Base-by-base conservation (phyloP, 2,329 filamentous ascomycete genomes). In the Stagonosporopsis cucurbitacearum region DNA sequence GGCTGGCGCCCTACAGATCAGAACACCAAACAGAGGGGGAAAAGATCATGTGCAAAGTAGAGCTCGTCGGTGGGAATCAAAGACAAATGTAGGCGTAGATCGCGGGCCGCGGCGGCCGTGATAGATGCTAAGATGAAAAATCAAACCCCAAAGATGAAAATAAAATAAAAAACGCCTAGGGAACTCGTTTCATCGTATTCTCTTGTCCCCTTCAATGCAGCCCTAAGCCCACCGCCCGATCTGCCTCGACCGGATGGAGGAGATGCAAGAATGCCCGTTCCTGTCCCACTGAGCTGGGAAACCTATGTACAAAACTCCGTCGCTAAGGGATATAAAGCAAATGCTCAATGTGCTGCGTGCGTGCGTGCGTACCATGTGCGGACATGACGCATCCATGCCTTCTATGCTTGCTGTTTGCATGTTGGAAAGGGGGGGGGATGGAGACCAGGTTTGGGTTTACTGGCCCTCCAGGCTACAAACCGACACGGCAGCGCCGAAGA, bases 401-500 rank as follows among this genome's bases (percentile, higher is more conserved):
- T 50, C 19, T 46, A 47, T 45, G 22, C 25, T n/a, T 40, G 19
- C 23, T 12, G 8, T 8, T 20, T 40, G 45, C 46, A 30, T 36
- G 25, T 5, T 37, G 12, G n/a, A 11, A 41, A 17, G 6, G 37
- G 15, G 13, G 19, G 28, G 11, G 15, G 13, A 22, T 8, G 11
- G 28, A 30, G 28, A 30, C 28, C 28, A 12, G 28, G 6, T 11
- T 37, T 36, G 33, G 33, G n/a, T 19, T 20, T 54, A 60, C 56
- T 69, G 67, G 37, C 63, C 64, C 41, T 76, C 74, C 6, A 76
- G 68, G 61, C 74, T 76, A 50, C 71, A 75, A 6, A 72, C 80
- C 2, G 89, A 88, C 13, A 93, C 88, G 1, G 89, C 90, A 3
- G 90, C 90, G 3, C 90, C 90, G 39, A 89, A 82, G 50, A 93